Evolutionary conservation across 192 early-diverging fungal genomes (phyloP), one percentile per base, ranked within the genome.

Genomic region (Coemansia guatemalensis): DNA sequence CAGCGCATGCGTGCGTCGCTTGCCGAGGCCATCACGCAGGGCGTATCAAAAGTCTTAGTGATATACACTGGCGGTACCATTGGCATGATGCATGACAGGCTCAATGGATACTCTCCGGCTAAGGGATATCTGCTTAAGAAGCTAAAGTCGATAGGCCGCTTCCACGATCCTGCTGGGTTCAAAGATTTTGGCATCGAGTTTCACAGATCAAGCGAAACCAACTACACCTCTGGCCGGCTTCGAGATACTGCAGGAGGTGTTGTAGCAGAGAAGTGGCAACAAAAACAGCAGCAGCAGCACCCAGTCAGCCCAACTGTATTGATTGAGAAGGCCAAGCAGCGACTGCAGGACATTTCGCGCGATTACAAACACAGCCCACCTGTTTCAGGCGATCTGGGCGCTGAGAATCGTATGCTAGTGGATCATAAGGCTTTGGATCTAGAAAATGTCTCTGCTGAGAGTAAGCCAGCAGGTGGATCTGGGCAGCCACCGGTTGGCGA

Each of bases 51-150:
- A 32, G 93, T 96, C 2, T 77, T 98, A 23, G 71, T 97, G 11
- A 90, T 96, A 30, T 99, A 98, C 80, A 98, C 95, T 3, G 97
- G 97, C 62, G 96, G 95, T 17, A 95, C 93, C 0, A 93, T 95
- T 67, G 92, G 93, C 20, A 96, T 95, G 94, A 89, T 87, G 67
- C 79, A 90, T 55, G 87, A 88, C 52, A 80, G 73, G 18, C 62
- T 78, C 27, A 74, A 87, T 41, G 92, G 90, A 5, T 94, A 94
- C 66, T 73, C 85, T 5, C 90, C 90, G 9, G 90, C 85, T 59
- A 86, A 87, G 8, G 91, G 94, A 21, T 97, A 90, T 66, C 81
- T 98, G 23, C 88, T 88, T 0, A 69, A 90, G n/a, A 88, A 86
- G 27, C 84, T 97, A 26, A 85, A 89, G 4, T 78, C 67, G 8